Base-by-base conservation (phyloP, 495 filamentous ascomycete genomes). In the Cenococcum geophilum region DNA sequence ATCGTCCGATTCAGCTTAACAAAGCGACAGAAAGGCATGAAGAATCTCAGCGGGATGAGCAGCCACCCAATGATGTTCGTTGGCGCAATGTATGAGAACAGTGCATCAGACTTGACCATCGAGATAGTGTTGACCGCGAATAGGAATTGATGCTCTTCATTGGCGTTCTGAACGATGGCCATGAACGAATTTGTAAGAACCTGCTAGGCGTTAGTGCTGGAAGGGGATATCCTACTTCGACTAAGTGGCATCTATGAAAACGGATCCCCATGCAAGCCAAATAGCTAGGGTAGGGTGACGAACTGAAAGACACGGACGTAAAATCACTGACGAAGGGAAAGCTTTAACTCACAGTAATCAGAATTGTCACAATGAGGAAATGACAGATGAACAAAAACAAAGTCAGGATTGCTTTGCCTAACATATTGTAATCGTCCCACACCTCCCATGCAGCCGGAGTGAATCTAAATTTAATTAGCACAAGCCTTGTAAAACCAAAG, bases 41-140 rank as follows among this genome's bases (percentile, higher is more conserved):
- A 69, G 70, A 85, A 95, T 57, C 90, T 81, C 34, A 92, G 73
- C 4, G 92, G 92, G 57, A 89, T 86, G 18, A 93, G 75, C 2
- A 90, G 62, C 92, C 91, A 97, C 35, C 87, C 90, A 56, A 96
- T 77, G 37, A 96, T 85, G 68, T 97, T 97, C 14, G 86, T 85
- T 0, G 92, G 92, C 0, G 90, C 88, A 59, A 95, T 79, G 67
- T 97, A 96, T 14, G 89, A 92, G 76, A 96, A 97, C 0, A 96
- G 77, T 0, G 89, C 87, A 70, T 97, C 91, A 21, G 90, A 95
- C 70, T 97, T 97, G 55, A 96, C 92, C 88, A 97, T 89, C 4
- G 91, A 93, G 40, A 96, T 91, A 5, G 90, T 91, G 65, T 96
- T 96, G 71, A 96, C 87, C 5, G 92, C 89, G 70, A 97, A 95